Conservation (phyloP, 495 filamentous ascomycete genomes). For the Penicillium silybi region DNA sequence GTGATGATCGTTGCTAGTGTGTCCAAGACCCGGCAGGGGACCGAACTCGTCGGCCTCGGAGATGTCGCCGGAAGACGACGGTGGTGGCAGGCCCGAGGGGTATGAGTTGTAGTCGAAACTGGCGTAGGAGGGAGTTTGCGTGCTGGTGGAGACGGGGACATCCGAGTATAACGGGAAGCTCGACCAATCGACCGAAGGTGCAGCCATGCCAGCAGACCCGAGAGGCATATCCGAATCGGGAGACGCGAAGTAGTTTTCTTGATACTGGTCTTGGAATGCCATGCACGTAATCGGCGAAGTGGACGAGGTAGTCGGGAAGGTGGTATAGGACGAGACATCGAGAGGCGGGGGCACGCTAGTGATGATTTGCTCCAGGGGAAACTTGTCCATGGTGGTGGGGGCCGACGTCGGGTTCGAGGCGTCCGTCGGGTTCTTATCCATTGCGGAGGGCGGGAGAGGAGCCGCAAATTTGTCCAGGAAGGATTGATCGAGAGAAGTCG, state of each 20-base stretch:
- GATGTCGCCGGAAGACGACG: conserved; percentile 71
- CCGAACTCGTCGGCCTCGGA: conserved; percentile 68
- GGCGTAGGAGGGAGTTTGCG: conserved; percentile 65
- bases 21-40: conserved; percentile 35
- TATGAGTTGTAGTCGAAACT: conserved; percentile 60
- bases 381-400: conserved; percentile 30
- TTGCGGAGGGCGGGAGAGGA: conserved; percentile 36
- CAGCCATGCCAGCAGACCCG: conserved; percentile 61
- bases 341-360: conserved; percentile 36
- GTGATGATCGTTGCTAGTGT: conserved; percentile 33
- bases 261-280: conserved; percentile 42
- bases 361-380: conserved; percentile 35
- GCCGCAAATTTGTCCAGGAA: conserved; percentile 53
- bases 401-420: conserved; percentile 20
- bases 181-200: conserved; percentile 69
- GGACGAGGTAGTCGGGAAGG: conserved; percentile 32
- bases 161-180: conserved; percentile 62
- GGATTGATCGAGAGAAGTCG: conserved; percentile 56
- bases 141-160: conserved; percentile 61
- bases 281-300: conserved; percentile 40
- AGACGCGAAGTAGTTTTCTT: conserved; percentile 40
- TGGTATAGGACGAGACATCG: conserved; percentile 35
- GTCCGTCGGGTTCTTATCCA: conserved; percentile 28
- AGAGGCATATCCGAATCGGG: conserved; percentile 63
- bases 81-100: conserved; percentile 46